Evolutionary conservation across 768 basidiomycete species (phyloP).

Genomic region (Leccinellum albellum): DNA sequence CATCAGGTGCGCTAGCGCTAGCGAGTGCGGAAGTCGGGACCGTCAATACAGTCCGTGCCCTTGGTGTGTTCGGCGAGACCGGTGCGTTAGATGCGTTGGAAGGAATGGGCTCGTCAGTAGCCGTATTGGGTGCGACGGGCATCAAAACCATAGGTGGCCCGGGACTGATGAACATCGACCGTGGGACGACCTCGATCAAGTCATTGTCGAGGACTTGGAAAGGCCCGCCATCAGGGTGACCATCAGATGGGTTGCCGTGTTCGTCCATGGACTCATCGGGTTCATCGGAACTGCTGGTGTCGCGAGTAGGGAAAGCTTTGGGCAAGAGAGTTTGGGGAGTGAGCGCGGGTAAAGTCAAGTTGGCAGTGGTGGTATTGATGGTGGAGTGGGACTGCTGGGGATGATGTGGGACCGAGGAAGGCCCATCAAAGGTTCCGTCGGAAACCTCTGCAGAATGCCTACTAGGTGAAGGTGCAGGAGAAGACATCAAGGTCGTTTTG

Average conservation of each 20-base stretch:
- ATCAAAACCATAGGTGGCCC: background rate
- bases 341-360: background rate
- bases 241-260: slow-evolving; percentile 1
- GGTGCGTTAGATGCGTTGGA: background rate
- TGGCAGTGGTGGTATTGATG: background rate
- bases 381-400: background rate
- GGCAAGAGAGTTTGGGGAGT: background rate
- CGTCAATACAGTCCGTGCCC: background rate
- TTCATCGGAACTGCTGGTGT: background rate
- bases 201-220: slow-evolving; percentile 26
- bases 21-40: background rate
- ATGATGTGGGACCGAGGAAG: background rate
- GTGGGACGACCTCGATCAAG: slow-evolving; percentile 19
- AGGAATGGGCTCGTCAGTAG: background rate
- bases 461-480: background rate
- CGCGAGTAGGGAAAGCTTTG: background rate
- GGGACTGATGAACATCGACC: background rate
- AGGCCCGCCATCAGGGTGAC: slow-evolving; percentile 3
- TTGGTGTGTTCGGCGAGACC: background rate
- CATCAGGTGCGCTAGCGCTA: background rate
- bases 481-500: background rate
- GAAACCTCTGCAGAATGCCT: slow-evolving; percentile 21
- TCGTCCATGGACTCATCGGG: slow-evolving; percentile 18
- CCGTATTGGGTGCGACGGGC: background rate
- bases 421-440: slow-evolving; percentile 16